Percentiles rank a stretch among this genome's conserved stretches.
These are phyloP conservation scores for Chlamydomonas schloesseri DNA, from an alignment of 139 green algal genomes.

Conservation along the genomic window DNA sequence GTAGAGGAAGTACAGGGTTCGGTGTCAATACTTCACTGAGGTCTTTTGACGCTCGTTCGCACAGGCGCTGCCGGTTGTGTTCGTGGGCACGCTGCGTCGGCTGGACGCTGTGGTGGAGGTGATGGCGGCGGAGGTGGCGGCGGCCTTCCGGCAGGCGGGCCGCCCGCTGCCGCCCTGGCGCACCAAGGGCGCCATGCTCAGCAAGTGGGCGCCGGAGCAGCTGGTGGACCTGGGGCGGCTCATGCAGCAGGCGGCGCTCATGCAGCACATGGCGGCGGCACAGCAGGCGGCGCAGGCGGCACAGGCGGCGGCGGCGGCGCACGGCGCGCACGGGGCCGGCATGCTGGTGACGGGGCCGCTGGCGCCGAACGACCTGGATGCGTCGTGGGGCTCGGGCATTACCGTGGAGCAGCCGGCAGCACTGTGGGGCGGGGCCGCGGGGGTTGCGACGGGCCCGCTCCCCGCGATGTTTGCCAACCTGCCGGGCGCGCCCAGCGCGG, in stretches of 20 bases:
- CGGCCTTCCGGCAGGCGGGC: constrained; percentile 64
- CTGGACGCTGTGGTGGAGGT: constrained; percentile 66
- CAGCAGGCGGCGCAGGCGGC: not conserved
- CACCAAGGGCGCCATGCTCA: constrained; percentile 68
- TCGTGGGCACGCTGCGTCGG: constrained; percentile 64
- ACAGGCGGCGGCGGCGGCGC: not conserved
- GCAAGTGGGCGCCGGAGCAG: constrained; percentile 68
- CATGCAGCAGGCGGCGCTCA: constrained; percentile 24
- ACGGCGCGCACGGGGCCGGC: too few relatives aligned
- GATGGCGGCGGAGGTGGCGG: constrained; percentile 68
- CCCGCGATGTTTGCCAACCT: too few relatives aligned
- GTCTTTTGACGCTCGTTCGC: too few relatives aligned
- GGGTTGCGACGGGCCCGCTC: too few relatives aligned
- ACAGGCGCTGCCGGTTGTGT: constrained; percentile 62
- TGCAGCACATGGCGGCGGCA: not conserved
- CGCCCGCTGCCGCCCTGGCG: constrained; percentile 80
- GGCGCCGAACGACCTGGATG: too few relatives aligned
- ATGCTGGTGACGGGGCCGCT: too few relatives aligned
- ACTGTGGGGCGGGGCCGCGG: too few relatives aligned
- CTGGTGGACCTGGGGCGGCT: constrained; percentile 48
- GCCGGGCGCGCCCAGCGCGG: too few relatives aligned
- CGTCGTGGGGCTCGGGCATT: too few relatives aligned
- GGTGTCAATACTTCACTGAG: too few relatives aligned
- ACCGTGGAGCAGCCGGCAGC: too few relatives aligned
- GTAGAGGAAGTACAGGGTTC: too few relatives aligned